Base-by-base conservation (phyloP, 129 eudicot species). In the Scalesia atractyloides region DNA sequence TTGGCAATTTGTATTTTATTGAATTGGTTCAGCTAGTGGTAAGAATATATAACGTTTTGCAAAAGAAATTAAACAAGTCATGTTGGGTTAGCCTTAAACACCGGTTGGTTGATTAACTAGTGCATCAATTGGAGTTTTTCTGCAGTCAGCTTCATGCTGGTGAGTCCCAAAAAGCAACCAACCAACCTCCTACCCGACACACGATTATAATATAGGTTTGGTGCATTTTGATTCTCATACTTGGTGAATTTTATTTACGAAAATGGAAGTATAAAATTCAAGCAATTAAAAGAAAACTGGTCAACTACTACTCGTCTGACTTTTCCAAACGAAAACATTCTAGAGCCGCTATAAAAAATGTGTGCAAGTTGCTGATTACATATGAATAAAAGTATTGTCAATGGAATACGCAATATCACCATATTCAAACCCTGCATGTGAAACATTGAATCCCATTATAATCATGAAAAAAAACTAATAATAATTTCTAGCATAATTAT, bases 351-450 rank as follows among this genome's bases (percentile, higher is more conserved):
- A 72, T 3, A 8, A 34, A 33, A 63, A 33, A 39, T 41, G 16
- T 10, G 66, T 64, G 9, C 79, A 52, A 13, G 63, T 36, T 62
- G 72, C 54, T 74, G 44, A 53, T 37, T 24, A 52, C 41, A 74
- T 26, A 56, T 56, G 50, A 46, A 56, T 56, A 13, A 47, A 68
- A 57, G 26, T 68, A 17, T 60, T 13, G 69, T 41, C 64, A 19
- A 47, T 37, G 64, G 41, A 52, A 53, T 30, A 44, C 37, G 57
- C 34, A 39, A 39, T 13, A 41, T 53, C 52, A 9, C 24, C 33
- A 37, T 33, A 47, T 60, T 76, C 81, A 76, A 20, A 76, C 75
- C 81, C 81, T 76, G 75, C 81, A 76, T 69, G 81, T 69, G 81
- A 76, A 76, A 69, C 75, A 37, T 34, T 34, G 64, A 76, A 50